Base-by-base conservation (phyloP, 257 asterid genomes). In the Petunia secreta region DNA sequence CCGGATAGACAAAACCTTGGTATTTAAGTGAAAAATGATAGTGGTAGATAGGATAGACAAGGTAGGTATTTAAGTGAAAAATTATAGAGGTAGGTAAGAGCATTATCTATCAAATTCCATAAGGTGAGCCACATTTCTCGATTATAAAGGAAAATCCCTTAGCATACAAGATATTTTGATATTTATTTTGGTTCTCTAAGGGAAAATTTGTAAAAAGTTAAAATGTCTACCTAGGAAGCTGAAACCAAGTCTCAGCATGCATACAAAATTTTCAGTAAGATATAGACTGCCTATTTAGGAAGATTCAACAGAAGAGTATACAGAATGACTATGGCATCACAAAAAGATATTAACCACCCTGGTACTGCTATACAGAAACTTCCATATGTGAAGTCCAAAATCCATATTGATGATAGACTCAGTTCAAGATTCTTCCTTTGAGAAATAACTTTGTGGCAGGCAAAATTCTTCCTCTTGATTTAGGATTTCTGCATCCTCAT, bases 401-500 rank as follows among this genome's bases (percentile, higher is more conserved):
- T 73, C 81, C 54, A 64, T n/a, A 73, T 54, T 36, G 57, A 38
- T 5, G n/a, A 3, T 63, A 65, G 48, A 68, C 77, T 34, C n/a
- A 25, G 57, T 53, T 91, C 89, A 89, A 57, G 90, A 80, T 7
- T 92, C 95, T 4, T 91, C 92, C 80, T 84, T 86, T 0, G 11
- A 81, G 68, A 94, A 91, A 82, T 83, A 95, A 79, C 97, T 91
- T 75, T 87, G 91, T 5, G 99, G 99, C 87, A 95, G 82, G 85
- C 90, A 87, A 82, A 95, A 95, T 44, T 95, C 98, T 84, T 93
- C 97, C 88, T 95, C 96, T 34, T 87, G 92, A 55, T 77, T 86
- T 79, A 93, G 85, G 65, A 95, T 81, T 62, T 91, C 98, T 2
- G 86, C 43, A 2, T 91, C 97, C 79, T 95, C 98, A 10, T 92